phyloP scores from a whole-genome alignment of 768 basidiomycete species.

The Porpolomopsis calyptriformis region DNA sequence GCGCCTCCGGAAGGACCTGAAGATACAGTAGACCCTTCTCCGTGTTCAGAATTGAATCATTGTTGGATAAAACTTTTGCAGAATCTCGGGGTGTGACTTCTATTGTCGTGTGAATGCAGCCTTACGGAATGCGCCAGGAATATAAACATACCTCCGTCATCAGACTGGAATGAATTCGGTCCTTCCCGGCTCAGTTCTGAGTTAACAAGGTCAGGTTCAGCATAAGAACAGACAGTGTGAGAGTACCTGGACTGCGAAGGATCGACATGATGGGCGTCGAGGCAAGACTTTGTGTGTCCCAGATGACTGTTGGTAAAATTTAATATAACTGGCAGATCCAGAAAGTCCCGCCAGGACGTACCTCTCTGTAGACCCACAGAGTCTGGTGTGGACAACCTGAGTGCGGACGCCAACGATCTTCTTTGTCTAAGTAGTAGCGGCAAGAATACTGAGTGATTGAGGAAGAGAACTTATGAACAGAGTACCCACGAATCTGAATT shows the following conservation, averaged over 20 bases:
- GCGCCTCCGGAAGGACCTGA: background rate
- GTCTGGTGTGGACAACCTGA: conserved; percentile 1
- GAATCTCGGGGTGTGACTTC: too few species aligned
- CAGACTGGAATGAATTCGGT: too few species aligned
- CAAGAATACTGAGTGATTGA: background rate
- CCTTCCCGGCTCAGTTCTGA: too few species aligned
- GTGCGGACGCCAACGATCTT: background rate
- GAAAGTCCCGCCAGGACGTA: background rate
- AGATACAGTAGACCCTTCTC: too few species aligned
- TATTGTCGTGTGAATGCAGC: too few species aligned
- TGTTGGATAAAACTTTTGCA: too few species aligned
- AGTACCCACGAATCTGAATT: conserved; percentile 2
- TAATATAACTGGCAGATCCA: background rate
- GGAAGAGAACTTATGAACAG: background rate
- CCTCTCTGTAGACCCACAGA: conserved; percentile 1
- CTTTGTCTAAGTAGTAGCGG: background rate
- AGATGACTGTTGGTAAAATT: background rate
- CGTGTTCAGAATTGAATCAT: too few species aligned
- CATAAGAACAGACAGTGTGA: too few species aligned
- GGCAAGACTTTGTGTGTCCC: background rate
- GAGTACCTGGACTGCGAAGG: background rate
- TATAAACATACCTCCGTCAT: too few species aligned
- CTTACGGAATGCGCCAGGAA: too few species aligned
- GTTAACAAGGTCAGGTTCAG: too few species aligned
- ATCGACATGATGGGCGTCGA: background rate